phyloP scores from a whole-genome alignment of 768 basidiomycete genomes.

The Leucosporidium creatinivorum region DNA sequence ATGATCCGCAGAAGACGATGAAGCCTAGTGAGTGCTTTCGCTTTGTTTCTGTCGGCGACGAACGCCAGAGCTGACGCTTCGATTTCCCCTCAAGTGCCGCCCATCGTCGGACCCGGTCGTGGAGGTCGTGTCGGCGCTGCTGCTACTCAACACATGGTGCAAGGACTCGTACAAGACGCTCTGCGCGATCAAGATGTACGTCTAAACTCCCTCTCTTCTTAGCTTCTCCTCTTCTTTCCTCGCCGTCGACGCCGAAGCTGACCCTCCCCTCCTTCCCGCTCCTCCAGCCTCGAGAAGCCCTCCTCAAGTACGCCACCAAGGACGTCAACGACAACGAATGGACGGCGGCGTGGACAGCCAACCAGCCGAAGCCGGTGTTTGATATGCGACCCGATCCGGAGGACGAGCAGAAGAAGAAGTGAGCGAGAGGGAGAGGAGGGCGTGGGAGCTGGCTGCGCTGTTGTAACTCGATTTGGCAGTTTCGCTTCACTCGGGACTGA shows the following conservation, averaged over 20 bases:
- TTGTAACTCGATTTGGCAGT: too few species aligned
- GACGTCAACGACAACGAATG: constrained; percentile 73
- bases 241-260: too few species aligned
- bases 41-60: neutral
- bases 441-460: too few species aligned
- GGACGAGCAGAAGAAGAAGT: constrained; percentile 51
- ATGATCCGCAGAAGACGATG: constrained; percentile 84
- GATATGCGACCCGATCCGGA: constrained; percentile 19
- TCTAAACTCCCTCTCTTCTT: constrained; percentile 6
- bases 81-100: constrained; percentile 52
- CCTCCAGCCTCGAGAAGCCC: constrained; percentile 91
- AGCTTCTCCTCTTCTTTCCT: neutral
- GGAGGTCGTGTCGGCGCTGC: constrained; percentile 94
- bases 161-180: constrained; percentile 84
- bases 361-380: constrained; percentile 81
- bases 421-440: too few species aligned
- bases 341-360: constrained; percentile 49
- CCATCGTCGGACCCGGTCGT: constrained; percentile 82
- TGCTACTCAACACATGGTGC: constrained; percentile 93
- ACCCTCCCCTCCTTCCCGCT: too few species aligned
- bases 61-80: too few species aligned
- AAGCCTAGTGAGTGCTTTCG: constrained; percentile 50
- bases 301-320: constrained; percentile 79
- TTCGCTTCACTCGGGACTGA: too few species aligned
- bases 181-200: constrained; percentile 84